A percentile compares a stretch with the other conserved stretches of the same genome.
phyloP scores from a whole-genome alignment of 108 stramenopile genomes.

The Discostella pseudostelligera region DNA sequence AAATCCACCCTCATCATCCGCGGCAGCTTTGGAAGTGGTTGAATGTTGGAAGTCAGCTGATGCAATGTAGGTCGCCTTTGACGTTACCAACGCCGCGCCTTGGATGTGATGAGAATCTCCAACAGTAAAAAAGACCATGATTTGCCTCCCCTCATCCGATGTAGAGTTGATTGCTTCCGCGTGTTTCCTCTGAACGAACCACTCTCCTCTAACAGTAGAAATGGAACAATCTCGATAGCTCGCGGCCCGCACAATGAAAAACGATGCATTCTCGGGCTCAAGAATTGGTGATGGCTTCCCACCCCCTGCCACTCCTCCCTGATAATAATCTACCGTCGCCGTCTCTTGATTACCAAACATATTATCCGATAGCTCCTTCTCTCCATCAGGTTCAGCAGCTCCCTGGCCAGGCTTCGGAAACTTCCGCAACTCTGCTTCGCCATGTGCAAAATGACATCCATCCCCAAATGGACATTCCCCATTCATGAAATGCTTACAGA shows the following conservation, averaged over 20 bases:
- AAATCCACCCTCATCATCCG: conserved; percentile 55
- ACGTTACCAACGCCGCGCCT: conserved; percentile 79
- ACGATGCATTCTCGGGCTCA: conserved; percentile 79
- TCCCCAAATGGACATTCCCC: conserved; percentile 90
- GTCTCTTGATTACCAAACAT: conserved; percentile 78
- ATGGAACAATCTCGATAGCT: conserved; percentile 74
- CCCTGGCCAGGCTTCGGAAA: conserved; percentile 54
- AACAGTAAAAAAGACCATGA: conserved; percentile 86
- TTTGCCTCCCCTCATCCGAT: conserved; percentile 60
- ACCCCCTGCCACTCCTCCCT: conserved; percentile 76
- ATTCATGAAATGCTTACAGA: conserved; percentile 88
- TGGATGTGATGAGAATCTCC: conserved; percentile 82
- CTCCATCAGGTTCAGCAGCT: conserved; percentile 38
- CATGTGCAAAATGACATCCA: conserved; percentile 83
- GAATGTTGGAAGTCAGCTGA: conserved; percentile 17
- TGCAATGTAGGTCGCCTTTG: conserved; percentile 50
- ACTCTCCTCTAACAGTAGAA: conserved; percentile 68
- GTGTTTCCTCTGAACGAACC: conserved; percentile 77
- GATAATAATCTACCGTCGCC: conserved; percentile 79
- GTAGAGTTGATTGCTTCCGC: conserved; percentile 68
- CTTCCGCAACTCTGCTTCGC: conserved; percentile 68
- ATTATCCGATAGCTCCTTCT: conserved; percentile 63
- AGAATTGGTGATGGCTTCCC: conserved; percentile 83
- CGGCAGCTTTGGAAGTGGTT: conserved; percentile 27
- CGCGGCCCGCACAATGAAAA: conserved; percentile 73